Conservation (phyloP, 2,329 filamentous ascomycete genomes). For the Ceratocystiopsis brevicomis region DNA sequence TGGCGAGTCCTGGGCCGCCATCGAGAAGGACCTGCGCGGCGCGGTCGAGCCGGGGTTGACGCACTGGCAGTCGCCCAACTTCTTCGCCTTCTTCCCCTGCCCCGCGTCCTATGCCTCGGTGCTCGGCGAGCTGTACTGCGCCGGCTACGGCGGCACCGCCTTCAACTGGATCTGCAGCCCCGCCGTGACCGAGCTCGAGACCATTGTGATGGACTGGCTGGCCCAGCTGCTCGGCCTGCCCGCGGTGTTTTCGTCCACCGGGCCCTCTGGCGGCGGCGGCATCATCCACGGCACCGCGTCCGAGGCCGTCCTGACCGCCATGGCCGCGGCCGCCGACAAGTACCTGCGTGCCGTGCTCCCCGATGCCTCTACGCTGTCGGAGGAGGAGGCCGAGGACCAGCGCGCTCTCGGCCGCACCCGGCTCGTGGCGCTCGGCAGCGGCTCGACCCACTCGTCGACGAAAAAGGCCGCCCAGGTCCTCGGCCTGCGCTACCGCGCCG, state of each 20-base stretch:
- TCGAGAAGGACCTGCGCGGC: constrained; percentile 64
- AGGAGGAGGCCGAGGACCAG: constrained; percentile 47
- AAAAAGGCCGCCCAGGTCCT: constrained; percentile 77
- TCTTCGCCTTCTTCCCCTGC: constrained; percentile 90
- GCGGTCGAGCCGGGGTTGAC: constrained; percentile 87
- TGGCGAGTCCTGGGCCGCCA: constrained; percentile 57
- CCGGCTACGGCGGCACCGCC: constrained; percentile 71
- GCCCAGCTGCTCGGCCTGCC: constrained; percentile 59
- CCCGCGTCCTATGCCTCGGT: constrained; percentile 67
- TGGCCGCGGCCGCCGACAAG: constrained; percentile 73
- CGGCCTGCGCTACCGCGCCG: constrained; percentile 59
- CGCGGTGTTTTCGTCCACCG: constrained; percentile 51
- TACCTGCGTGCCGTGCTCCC: constrained; percentile 33
- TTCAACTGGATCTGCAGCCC: constrained; percentile 97
- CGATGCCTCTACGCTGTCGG: neutral
- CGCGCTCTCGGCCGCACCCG: constrained; percentile 46
- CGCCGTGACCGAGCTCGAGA: constrained; percentile 83
- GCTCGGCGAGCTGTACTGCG: constrained; percentile 80
- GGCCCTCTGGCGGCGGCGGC: constrained; percentile 55
- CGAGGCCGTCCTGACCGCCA: constrained; percentile 69
- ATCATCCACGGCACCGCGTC: constrained; percentile 89
- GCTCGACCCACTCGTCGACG: constrained; percentile 64
- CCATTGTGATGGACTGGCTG: constrained; percentile 82
- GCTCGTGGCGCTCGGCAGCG: constrained; percentile 65
- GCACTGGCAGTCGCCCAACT: constrained; percentile 84